phyloP scores from a whole-genome alignment of 331 rosid genomes.

The Malus hybrid region DNA sequence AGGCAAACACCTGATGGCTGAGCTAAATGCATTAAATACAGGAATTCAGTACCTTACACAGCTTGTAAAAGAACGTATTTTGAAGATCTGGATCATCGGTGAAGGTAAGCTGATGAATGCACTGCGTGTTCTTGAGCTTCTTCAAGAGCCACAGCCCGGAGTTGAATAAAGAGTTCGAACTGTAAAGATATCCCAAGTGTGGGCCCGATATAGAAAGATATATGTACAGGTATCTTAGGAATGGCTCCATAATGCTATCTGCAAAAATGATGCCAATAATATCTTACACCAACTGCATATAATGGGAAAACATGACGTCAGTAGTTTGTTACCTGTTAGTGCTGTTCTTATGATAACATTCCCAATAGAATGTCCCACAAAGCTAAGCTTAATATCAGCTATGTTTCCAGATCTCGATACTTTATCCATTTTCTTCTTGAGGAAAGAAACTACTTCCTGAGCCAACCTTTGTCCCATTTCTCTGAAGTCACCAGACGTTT shows the following conservation, averaged over 20 bases:
- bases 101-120: slow-evolving; percentile 93
- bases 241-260: slow-evolving; percentile 92
- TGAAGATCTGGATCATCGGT: slow-evolving; percentile 86
- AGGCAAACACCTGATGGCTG: neutral
- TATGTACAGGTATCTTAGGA: slow-evolving; percentile 50
- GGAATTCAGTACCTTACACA: slow-evolving; percentile 59
- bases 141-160: slow-evolving; percentile 96
- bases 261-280: slow-evolving; percentile 28
- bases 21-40: neutral
- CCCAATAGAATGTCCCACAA: slow-evolving; percentile 98
- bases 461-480: slow-evolving; percentile 96
- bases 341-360: slow-evolving; percentile 91
- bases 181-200: slow-evolving; percentile 94
- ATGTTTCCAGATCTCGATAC: slow-evolving; percentile 52
- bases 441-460: slow-evolving; percentile 65
- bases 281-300: slow-evolving; percentile 21
- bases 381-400: slow-evolving; percentile 74
- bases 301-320: slow-evolving; percentile 13
- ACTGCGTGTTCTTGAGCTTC: slow-evolving; percentile 77
- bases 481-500: slow-evolving; percentile 86
- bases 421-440: slow-evolving; percentile 77
- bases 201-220: slow-evolving; percentile 96
- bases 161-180: slow-evolving; percentile 85
- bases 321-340: slow-evolving; percentile 53
- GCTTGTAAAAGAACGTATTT: slow-evolving; percentile 77